Conservation (phyloP, 805 yeast species). For the Yarrowia sp. region DNA sequence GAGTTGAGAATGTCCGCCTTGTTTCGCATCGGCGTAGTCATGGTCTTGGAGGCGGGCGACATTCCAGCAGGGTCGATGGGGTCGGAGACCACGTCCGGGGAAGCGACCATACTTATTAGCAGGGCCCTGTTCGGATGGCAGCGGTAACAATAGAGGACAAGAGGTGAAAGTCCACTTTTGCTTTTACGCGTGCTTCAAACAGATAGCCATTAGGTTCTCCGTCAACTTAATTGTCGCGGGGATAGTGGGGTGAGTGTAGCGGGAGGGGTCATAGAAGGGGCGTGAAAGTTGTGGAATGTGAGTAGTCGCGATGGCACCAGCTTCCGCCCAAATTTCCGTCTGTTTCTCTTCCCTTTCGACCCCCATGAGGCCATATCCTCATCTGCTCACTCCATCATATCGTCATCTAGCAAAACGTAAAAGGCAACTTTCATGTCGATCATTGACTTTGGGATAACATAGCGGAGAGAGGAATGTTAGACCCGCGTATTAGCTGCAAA, state of each 20-base stretch:
- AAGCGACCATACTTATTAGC: constrained; percentile 29
- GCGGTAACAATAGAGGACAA: constrained; percentile 21
- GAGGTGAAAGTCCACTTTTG: constrained; percentile 23
- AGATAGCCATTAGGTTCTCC: constrained; percentile 10
- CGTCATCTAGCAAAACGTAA: constrained; percentile 8
- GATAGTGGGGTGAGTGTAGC: neutral
- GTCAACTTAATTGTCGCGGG: constrained; percentile 3
- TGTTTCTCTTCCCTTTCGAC: too few relatives aligned
- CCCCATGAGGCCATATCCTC: too few relatives aligned
- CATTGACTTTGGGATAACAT: constrained; percentile 30
- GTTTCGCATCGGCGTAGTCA: constrained; percentile 30
- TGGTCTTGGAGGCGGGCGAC: constrained; percentile 23
- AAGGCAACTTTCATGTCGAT: constrained; percentile 29
- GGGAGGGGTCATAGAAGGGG: neutral
- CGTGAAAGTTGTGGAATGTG: neutral
- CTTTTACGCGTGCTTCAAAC: constrained; percentile 30
- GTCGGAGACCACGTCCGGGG: constrained; percentile 14
- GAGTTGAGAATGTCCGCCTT: constrained; percentile 33
- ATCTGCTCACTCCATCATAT: too few relatives aligned
- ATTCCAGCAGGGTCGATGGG: constrained; percentile 19
- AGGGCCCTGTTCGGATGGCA: constrained; percentile 16
- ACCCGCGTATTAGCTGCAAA: constrained; percentile 21
- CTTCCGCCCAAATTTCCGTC: too few relatives aligned
- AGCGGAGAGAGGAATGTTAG: constrained; percentile 32
- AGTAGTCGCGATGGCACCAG: too few relatives aligned